Conservation (phyloP, 192 early-diverging fungal species). For the Backusella parvicylindrica region DNA sequence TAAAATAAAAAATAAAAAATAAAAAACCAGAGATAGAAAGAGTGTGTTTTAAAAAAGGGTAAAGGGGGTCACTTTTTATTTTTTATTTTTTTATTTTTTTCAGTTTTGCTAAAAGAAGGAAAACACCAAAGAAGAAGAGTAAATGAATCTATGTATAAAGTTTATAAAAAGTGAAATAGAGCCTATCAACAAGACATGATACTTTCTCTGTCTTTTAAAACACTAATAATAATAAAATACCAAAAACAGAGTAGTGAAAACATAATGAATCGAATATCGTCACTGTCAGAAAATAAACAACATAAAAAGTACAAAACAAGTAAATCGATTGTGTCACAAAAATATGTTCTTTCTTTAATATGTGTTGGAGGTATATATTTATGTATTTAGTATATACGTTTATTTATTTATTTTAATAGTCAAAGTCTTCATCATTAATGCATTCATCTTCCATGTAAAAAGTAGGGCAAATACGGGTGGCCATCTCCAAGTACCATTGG, state of each 20-base stretch:
- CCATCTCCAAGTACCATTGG: slow-evolving; percentile 24
- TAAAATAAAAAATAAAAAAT: neutral
- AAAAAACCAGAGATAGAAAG: neutral
- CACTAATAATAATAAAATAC: too few species aligned
- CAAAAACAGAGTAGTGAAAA: too few species aligned
- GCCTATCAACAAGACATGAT: too few species aligned
- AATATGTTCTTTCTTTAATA: too few species aligned
- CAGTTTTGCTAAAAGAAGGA: neutral
- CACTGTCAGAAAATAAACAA: neutral
- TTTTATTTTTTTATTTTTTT: neutral
- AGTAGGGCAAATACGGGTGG: slow-evolving; percentile 14
- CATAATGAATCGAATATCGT: too few species aligned
- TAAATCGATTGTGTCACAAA: too few species aligned
- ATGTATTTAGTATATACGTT: too few species aligned
- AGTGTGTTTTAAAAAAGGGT: neutral
- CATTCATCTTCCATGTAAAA: slow-evolving; percentile 35
- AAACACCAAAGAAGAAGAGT: neutral
- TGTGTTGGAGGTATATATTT: neutral
- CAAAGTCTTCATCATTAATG: slow-evolving; percentile 15
- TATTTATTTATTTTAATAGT: neutral
- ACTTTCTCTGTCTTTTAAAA: too few species aligned
- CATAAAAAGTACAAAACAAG: too few species aligned
- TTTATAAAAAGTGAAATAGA: too few species aligned
- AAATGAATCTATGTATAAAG: too few species aligned
- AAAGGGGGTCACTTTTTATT: neutral